phyloP scores from a whole-genome alignment of 768 basidiomycete genomes.

The Lentinula guzmanii region DNA sequence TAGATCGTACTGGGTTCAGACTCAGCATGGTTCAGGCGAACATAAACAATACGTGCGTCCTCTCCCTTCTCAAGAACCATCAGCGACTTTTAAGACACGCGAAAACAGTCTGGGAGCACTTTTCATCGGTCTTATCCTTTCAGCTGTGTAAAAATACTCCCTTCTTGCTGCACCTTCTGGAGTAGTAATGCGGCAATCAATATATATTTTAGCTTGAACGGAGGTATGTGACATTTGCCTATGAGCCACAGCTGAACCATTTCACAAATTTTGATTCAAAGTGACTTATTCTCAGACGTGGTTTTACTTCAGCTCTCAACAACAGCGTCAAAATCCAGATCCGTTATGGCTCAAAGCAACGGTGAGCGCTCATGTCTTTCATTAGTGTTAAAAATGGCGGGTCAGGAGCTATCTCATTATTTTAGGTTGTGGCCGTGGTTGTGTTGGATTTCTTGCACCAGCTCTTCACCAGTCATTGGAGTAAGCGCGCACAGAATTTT shows the following conservation, averaged over 20 bases:
- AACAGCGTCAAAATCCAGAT: not conserved
- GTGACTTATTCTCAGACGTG: slow-evolving; percentile 3
- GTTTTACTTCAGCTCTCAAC: slow-evolving; percentile 6
- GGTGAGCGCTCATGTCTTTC: not conserved
- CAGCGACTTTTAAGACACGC: not conserved
- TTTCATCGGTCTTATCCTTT: slow-evolving; percentile 3
- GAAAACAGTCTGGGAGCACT: not conserved
- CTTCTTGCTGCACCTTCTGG: not conserved
- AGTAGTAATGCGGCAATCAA: not conserved
- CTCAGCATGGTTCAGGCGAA: not conserved
- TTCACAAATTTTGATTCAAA: not conserved
- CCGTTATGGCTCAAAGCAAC: not conserved
- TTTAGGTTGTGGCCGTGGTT: not conserved
- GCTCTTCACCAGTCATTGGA: not conserved
- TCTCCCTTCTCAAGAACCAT: not conserved
- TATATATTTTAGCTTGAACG: not conserved
- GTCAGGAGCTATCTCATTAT: not conserved
- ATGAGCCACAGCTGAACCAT: not conserved
- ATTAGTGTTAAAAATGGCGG: not conserved
- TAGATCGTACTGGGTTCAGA: not conserved
- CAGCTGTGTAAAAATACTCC: not conserved
- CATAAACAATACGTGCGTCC: not conserved
- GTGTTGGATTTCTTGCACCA: not conserved
- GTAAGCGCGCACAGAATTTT: not conserved
- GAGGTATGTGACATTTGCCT: not conserved